A percentile compares a stretch with the other conserved stretches of the same genome.
Conservation (phyloP, 257 asterid species). For the Solanum okadae region DNA sequence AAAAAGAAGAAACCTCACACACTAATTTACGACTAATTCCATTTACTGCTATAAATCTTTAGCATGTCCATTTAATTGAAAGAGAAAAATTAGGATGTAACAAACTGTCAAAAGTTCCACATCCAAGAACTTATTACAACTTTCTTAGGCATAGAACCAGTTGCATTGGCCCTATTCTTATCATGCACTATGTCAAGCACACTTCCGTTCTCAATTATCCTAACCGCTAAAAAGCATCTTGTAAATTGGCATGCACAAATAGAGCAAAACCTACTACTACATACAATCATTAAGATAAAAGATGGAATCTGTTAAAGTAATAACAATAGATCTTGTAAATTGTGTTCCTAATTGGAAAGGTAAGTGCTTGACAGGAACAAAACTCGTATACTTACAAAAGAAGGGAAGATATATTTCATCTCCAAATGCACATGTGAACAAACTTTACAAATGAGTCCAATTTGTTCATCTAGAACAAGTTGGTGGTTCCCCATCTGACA, state of each 20-base stretch:
- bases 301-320: background rate
- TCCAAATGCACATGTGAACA: conserved; percentile 38
- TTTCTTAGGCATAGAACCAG: background rate
- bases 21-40: background rate
- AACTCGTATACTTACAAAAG: conserved; percentile 36
- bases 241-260: background rate
- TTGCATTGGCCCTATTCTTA: background rate
- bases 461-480: conserved; percentile 44
- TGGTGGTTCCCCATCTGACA: conserved; percentile 47
- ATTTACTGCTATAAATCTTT: background rate
- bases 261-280: background rate
- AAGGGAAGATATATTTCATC: conserved; percentile 49
- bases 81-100: background rate
- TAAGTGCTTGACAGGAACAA: background rate
- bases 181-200: background rate
- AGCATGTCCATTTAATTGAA: background rate
- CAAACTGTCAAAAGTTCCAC: background rate
- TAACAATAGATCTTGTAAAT: background rate
- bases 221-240: background rate
- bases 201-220: background rate
- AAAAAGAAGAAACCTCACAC: background rate
- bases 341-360: background rate
- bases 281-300: background rate
- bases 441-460: conserved; percentile 43
- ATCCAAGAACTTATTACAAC: background rate